These are phyloP conservation scores for Trichoderma citrinoviride DNA, from an alignment of 2,329 filamentous ascomycete genomes.

Conservation along the genomic window DNA sequence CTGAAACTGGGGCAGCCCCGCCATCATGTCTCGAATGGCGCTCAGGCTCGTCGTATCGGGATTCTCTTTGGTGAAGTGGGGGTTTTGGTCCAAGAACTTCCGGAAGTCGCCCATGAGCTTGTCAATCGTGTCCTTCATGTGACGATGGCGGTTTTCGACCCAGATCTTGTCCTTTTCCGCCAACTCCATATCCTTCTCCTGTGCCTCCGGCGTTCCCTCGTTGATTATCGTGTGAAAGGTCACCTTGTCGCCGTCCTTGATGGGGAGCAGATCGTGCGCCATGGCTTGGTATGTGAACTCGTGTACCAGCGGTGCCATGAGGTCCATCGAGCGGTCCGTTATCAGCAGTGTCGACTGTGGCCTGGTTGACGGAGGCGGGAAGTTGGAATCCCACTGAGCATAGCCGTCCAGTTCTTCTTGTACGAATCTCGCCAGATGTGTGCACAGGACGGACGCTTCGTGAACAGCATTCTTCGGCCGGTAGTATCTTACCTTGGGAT, in stretches of 20 bases:
- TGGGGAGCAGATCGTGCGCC: constrained; percentile 88
- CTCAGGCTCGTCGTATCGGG: constrained; percentile 74
- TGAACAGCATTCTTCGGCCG: constrained; percentile 71
- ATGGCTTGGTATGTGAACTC: constrained; percentile 99
- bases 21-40: constrained; percentile 95
- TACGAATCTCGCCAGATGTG: constrained; percentile 84
- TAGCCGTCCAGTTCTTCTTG: constrained; percentile 90
- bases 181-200: constrained; percentile 89
- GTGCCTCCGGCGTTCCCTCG: constrained; percentile 64
- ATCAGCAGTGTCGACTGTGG: constrained; percentile 83
- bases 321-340: constrained; percentile 88
- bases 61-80: constrained; percentile 79
- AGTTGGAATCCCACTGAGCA: constrained; percentile 77
- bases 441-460: constrained; percentile 83
- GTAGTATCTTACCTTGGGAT: constrained; percentile 90
- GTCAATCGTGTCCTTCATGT: constrained; percentile 98
- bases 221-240: constrained; percentile 80
- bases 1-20: constrained; percentile 88
- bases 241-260: constrained; percentile 84
- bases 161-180: constrained; percentile 89
- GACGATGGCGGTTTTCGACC: constrained; percentile 88
- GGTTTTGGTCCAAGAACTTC: constrained; percentile 85
- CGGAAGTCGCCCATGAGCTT: constrained; percentile 91
- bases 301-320: constrained; percentile 82
- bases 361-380: constrained; percentile 73